phyloP scores from a whole-genome alignment of 139 green algal species.

The Closterium sp. region DNA sequence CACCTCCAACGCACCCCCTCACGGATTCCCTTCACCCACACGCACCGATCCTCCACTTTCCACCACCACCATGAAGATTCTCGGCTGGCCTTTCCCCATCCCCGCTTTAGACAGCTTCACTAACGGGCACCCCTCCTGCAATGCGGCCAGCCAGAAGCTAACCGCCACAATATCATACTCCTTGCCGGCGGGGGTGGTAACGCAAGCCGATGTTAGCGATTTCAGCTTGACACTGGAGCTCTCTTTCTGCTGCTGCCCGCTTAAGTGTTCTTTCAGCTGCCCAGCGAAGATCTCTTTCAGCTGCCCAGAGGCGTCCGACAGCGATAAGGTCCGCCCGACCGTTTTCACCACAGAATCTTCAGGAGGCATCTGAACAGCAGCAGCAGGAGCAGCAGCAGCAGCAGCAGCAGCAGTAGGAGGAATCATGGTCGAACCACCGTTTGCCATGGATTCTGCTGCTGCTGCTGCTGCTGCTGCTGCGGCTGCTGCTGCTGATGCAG shows the following conservation, averaged over 20 bases:
- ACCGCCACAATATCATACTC: background rate
- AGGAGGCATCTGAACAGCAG: background rate
- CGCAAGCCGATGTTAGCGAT: background rate
- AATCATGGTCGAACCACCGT: too few species aligned
- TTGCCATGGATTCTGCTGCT: background rate
- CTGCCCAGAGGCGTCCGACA: conserved; percentile 39
- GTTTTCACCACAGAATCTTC: too few species aligned
- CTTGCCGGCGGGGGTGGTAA: background rate
- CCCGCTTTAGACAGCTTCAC: background rate
- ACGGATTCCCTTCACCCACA: background rate
- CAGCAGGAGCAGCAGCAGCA: background rate
- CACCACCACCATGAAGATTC: background rate
- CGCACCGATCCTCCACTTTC: background rate
- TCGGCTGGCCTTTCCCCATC: background rate
- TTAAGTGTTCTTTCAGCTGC: background rate
- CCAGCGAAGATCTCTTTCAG: conserved; percentile 89
- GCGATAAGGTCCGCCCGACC: background rate
- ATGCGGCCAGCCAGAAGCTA: background rate
- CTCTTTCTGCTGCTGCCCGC: background rate
- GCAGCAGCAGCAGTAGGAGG: background rate
- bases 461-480: too few species aligned
- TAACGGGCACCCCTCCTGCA: background rate
- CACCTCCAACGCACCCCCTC: background rate
- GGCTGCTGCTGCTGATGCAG: background rate
- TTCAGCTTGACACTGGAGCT: background rate